These are phyloP conservation scores for Juglanconis oblonga DNA, from an alignment of 2,329 filamentous ascomycete species.

Conservation along the genomic window DNA sequence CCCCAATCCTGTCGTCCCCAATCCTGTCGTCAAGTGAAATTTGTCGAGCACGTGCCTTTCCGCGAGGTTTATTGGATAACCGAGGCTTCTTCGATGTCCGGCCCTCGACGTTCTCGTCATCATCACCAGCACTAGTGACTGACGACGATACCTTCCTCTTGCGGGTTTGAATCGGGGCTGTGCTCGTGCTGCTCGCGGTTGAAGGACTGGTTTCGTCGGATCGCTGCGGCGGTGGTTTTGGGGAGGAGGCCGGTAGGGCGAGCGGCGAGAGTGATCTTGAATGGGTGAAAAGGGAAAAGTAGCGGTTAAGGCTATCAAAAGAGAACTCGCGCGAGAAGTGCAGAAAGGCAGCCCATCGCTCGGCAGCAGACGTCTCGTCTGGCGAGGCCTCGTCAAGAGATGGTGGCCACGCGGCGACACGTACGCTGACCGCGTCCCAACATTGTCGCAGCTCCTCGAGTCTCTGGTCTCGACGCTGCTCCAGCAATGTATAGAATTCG, in stretches of 20 bases:
- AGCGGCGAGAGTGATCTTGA: neutral
- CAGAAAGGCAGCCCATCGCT: neutral
- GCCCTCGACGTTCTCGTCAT: neutral
- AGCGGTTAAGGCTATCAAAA: neutral
- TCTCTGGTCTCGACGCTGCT: slow-evolving; percentile 51
- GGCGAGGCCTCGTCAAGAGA: no score
- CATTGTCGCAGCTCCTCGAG: slow-evolving; percentile 42
- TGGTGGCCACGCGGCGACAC: neutral
- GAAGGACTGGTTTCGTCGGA: neutral
- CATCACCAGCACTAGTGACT: neutral
- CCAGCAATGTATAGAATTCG: slow-evolving; percentile 54
- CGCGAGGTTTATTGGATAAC: neutral
- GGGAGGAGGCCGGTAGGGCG: neutral
- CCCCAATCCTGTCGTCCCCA: neutral
- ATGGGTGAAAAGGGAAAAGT: neutral
- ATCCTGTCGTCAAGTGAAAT: neutral
- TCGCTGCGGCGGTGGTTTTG: neutral
- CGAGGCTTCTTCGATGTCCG: neutral
- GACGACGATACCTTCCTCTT: neutral
- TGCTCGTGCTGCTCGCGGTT: neutral
- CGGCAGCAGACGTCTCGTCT: neutral
- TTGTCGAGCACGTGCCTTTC: neutral
- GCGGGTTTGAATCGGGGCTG: neutral
- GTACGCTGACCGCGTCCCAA: neutral
- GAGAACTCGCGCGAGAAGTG: neutral